Percentiles rank a stretch among this genome's conserved stretches.
Conservation (phyloP, 441 rosid genomes). For the Euphorbia corollata region DNA sequence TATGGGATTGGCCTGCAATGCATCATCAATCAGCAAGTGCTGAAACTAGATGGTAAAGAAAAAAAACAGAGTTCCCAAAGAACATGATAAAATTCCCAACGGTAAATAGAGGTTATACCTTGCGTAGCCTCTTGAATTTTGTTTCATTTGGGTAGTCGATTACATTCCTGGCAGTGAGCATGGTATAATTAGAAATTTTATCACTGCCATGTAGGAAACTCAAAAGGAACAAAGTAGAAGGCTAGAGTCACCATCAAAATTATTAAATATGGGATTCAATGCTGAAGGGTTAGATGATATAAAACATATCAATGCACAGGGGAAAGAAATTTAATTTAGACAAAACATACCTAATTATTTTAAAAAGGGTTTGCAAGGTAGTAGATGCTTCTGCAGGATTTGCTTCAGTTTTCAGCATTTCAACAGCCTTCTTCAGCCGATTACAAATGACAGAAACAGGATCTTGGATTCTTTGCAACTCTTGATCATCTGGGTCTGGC, state of each 20-base stretch:
- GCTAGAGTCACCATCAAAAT: too few species aligned
- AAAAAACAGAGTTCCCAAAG: constrained; percentile 10
- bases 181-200: constrained; percentile 14
- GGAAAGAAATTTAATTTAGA: constrained; percentile 12
- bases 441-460: constrained; percentile 53
- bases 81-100: not conserved
- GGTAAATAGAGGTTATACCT: constrained; percentile 36
- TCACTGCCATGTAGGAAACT: too few species aligned
- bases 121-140: constrained; percentile 70
- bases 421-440: constrained; percentile 61
- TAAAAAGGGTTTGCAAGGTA: constrained; percentile 59
- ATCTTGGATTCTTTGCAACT: constrained; percentile 70
- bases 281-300: not conserved
- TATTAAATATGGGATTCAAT: constrained; percentile 1
- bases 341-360: constrained; percentile 54
- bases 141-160: constrained; percentile 69
- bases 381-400: constrained; percentile 35
- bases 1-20: constrained; percentile 70
- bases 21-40: constrained; percentile 13
- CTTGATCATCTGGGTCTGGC: constrained; percentile 74
- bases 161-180: constrained; percentile 46
- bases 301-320: not conserved
- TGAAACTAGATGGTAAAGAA: constrained; percentile 3
- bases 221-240: too few species aligned
- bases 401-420: constrained; percentile 44